Conservation (phyloP, 2,329 filamentous ascomycete species). For the Neofusicoccum kwambonambiense region DNA sequence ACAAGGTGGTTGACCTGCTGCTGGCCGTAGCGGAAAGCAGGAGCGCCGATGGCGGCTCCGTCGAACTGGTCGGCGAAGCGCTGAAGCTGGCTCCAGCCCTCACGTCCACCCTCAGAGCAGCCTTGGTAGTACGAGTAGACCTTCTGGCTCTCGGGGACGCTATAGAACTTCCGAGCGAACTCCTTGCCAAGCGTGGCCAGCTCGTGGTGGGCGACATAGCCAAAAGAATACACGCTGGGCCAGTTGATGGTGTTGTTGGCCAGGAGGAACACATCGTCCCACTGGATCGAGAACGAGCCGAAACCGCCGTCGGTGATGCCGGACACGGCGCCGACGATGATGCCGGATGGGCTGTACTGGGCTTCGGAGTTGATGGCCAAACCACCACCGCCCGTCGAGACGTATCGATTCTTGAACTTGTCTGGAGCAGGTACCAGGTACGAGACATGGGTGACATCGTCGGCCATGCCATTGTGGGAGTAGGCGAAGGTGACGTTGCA, state of each 20-base stretch:
- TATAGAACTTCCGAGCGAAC: slow-evolving; percentile 43
- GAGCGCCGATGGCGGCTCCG: slow-evolving; percentile 47
- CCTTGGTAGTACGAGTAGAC: slow-evolving; percentile 54
- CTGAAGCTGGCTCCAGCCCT: slow-evolving; percentile 52
- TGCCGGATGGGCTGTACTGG: slow-evolving; percentile 39
- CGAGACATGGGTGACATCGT: slow-evolving; percentile 29
- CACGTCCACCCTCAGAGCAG: slow-evolving; percentile 55
- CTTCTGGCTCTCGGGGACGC: slow-evolving; percentile 23
- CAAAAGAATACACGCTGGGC: slow-evolving; percentile 51
- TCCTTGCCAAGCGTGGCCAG: slow-evolving; percentile 51
- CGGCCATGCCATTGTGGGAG: slow-evolving; percentile 39
- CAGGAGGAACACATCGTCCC: slow-evolving; percentile 32
- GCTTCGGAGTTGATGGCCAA: slow-evolving; percentile 44
- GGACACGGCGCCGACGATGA: slow-evolving; percentile 48
- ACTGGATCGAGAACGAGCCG: slow-evolving; percentile 45
- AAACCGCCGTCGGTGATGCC: slow-evolving; percentile 54
- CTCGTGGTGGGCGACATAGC: slow-evolving; percentile 53
- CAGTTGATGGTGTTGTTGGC: slow-evolving; percentile 53
- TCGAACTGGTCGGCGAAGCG: slow-evolving; percentile 51
- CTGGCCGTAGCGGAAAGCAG: slow-evolving; percentile 47
- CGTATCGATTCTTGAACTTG: slow-evolving; percentile 46
- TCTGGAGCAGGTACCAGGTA: slow-evolving; percentile 46
- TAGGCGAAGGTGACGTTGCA: slow-evolving; percentile 51
- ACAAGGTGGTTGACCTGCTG: slow-evolving; percentile 48
- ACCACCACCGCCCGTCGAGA: slow-evolving; percentile 49